These are phyloP conservation scores for Yarrowia hollandica DNA, from an alignment of 805 yeast species.

Conservation along the genomic window DNA sequence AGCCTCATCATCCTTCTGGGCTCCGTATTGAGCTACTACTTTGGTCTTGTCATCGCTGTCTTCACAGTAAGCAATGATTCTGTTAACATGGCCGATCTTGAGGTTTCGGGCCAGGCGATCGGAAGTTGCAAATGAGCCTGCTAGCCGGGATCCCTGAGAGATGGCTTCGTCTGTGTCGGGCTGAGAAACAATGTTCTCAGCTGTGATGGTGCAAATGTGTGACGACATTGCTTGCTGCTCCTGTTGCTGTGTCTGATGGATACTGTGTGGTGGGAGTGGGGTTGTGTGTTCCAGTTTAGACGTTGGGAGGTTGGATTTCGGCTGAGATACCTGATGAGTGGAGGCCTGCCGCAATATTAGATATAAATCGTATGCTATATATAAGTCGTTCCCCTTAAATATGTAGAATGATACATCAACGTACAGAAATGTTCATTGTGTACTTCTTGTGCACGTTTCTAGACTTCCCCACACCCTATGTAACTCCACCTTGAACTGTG, in stretches of 20 bases:
- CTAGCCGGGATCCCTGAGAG: conserved; percentile 10
- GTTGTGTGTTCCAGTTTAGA: too few relatives aligned
- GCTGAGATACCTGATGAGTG: too few relatives aligned
- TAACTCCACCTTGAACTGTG: neutral
- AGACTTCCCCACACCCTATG: too few relatives aligned
- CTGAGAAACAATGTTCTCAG: conserved; percentile 14
- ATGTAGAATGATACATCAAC: too few relatives aligned
- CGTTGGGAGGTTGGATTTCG: neutral
- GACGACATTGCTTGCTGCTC: too few relatives aligned
- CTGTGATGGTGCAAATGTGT: neutral
- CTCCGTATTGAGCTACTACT: conserved; percentile 1
- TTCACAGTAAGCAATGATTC: conserved; percentile 12
- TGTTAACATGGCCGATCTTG: conserved; percentile 22
- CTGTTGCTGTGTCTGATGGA: too few relatives aligned
- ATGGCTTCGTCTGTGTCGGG: conserved; percentile 27
- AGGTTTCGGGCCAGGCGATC: conserved; percentile 24
- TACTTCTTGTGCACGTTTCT: too few relatives aligned
- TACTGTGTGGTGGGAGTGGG: neutral
- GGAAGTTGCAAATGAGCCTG: conserved; percentile 14
- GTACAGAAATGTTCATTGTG: too few relatives aligned
- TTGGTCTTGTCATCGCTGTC: neutral
- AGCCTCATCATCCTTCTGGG: conserved; percentile 22
- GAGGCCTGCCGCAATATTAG: too few relatives aligned
- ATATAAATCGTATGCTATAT: too few relatives aligned
- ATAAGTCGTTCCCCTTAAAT: neutral